Evolutionary conservation across 768 basidiomycete species (phyloP), one percentile per base, ranked within the genome.

Genomic region (Boletus edulis): DNA sequence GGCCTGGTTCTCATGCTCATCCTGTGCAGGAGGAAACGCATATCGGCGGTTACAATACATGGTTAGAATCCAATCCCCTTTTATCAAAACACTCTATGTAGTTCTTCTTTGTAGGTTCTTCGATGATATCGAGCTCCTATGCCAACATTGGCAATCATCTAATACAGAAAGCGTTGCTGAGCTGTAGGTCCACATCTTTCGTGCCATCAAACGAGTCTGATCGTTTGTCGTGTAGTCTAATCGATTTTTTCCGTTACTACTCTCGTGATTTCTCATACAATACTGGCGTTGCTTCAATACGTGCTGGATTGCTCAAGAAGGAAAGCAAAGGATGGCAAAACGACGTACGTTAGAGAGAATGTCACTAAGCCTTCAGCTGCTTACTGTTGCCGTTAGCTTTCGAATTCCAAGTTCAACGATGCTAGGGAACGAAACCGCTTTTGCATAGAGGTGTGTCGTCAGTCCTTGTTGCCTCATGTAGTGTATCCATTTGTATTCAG

Each of bases 161-260:
- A 98, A 98, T 71, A 83, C 81, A 50, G 94, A 99, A 63, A 87
- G 81, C 60, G 91, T 98, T 52, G 96, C 94, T 57, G 94, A 98
- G 72, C 75, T 99, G 92, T 93, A 65, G 58, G 87, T 78, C 35
- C 42, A 39, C 22, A 17, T 35, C 15, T 37, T 46, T 45, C 49
- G 8, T 50, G 17, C 14, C 41, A 32, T 42, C 37, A 35, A 24
- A 32, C 27, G 14, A 31, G 37, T 13, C 54, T 57, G 59, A 65
- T 42, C 46, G 34, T 31, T 32, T 10, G 51, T 38, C 61, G n/a
- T 56, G 24, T 37, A 97, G 94, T 66, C 76, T 99, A 72, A 92
- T 97, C 67, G 96, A 98, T 72, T 98, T 99, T 73, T 99, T 96
- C 81, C 89, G 89, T 63, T 98, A 94, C 72, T 99, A 89, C 75